phyloP scores from a whole-genome alignment of 2,329 filamentous ascomycete genomes.

The Mycosphaerelloides madeirae region DNA sequence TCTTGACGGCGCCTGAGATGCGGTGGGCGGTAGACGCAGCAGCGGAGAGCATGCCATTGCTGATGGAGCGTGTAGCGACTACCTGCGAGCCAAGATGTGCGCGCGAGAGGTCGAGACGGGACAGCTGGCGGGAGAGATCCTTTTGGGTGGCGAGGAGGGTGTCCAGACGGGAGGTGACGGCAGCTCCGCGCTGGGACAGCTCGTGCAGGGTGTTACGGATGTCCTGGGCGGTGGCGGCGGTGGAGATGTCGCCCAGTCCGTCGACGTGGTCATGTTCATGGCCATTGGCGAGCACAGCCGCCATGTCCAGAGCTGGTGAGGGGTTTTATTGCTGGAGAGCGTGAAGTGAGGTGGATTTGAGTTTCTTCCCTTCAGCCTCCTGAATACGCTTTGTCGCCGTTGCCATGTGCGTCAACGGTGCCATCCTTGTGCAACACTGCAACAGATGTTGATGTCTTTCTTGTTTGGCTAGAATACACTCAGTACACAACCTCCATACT shows the following conservation, averaged over 20 bases:
- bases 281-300: neutral
- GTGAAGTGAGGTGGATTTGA: too few species aligned
- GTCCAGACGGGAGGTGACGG: slow-evolving; percentile 70
- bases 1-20: slow-evolving; percentile 80
- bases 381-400: too few species aligned
- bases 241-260: slow-evolving; percentile 49
- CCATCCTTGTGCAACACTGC: too few species aligned
- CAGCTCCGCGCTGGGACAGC: slow-evolving; percentile 70
- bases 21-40: slow-evolving; percentile 80
- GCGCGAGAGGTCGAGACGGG: slow-evolving; percentile 80
- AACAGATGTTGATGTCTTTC: too few species aligned
- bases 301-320: neutral
- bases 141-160: slow-evolving; percentile 75
- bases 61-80: slow-evolving; percentile 74
- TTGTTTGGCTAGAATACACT: too few species aligned
- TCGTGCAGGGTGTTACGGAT: slow-evolving; percentile 71
- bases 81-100: slow-evolving; percentile 84
- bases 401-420: too few species aligned
- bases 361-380: too few species aligned
- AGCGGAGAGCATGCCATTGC: slow-evolving; percentile 83
- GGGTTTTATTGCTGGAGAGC: too few species aligned
- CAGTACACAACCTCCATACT: too few species aligned
- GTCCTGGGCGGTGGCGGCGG: slow-evolving; percentile 70
- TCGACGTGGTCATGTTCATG: neutral
- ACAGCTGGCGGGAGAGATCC: slow-evolving; percentile 79